A percentile compares a stretch with the other conserved stretches of the same genome.
phyloP scores from a whole-genome alignment of 306 rosid genomes.

The Cyamopsis tetragonoloba region DNA sequence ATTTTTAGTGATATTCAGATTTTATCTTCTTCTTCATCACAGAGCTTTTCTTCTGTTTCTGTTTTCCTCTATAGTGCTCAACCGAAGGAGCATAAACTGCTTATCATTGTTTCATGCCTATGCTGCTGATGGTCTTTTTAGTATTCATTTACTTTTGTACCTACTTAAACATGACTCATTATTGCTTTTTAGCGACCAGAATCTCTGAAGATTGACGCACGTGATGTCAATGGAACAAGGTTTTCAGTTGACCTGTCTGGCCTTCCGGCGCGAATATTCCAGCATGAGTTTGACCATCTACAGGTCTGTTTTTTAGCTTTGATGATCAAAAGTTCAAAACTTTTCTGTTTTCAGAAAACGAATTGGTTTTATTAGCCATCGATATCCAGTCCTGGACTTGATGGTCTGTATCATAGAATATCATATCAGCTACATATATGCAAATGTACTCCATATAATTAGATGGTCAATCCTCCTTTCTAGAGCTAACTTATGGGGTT shows the following conservation, averaged over 20 bases:
- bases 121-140: background rate
- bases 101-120: slow-evolving; percentile 8
- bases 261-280: slow-evolving; percentile 91
- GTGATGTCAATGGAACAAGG: slow-evolving; percentile 56
- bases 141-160: background rate
- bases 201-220: slow-evolving; percentile 79
- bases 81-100: background rate
- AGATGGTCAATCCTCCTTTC: too few species aligned
- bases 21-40: too few species aligned
- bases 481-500: too few species aligned
- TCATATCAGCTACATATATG: too few species aligned
- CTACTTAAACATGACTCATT: background rate
- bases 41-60: too few species aligned
- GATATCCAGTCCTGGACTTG: too few species aligned
- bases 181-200: slow-evolving; percentile 71
- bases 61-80: too few species aligned
- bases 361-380: background rate
- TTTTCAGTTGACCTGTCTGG: slow-evolving; percentile 63
- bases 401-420: too few species aligned
- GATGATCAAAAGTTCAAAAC: background rate
- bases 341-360: background rate
- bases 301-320: slow-evolving; percentile 47
- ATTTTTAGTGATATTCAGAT: too few species aligned
- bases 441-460: too few species aligned
- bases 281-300: slow-evolving; percentile 94